Evolutionary conservation across 495 filamentous ascomycete genomes (phyloP).

Genomic region (Talaromyces ruber): DNA sequence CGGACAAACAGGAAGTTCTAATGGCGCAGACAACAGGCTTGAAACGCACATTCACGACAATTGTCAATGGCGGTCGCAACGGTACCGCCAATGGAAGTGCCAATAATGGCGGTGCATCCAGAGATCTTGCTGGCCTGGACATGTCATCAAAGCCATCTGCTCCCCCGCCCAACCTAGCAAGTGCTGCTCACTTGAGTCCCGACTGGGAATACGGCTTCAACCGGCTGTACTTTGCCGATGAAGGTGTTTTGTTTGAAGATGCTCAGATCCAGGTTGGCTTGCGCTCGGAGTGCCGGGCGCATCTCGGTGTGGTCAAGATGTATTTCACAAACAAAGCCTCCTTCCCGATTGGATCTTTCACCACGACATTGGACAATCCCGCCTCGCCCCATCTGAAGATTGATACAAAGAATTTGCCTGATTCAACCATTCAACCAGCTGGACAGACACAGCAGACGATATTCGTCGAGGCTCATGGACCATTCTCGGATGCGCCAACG

Average conservation of each 20-base stretch:
- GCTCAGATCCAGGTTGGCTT: slow-evolving; percentile 88
- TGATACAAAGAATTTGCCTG: slow-evolving; percentile 80
- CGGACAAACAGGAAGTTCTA: slow-evolving; percentile 68
- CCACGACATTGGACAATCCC: slow-evolving; percentile 82
- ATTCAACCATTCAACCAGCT: slow-evolving; percentile 65
- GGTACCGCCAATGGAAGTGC: slow-evolving; percentile 44
- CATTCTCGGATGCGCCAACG: slow-evolving; percentile 80
- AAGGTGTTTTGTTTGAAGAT: slow-evolving; percentile 92
- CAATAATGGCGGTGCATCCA: slow-evolving; percentile 27
- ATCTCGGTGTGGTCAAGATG: slow-evolving; percentile 89
- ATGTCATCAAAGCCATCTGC: slow-evolving; percentile 53
- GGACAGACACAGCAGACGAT: slow-evolving; percentile 87
- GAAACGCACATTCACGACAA: slow-evolving; percentile 69
- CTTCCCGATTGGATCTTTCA: slow-evolving; percentile 76
- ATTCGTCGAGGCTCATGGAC: slow-evolving; percentile 77
- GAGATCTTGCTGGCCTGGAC: slow-evolving; percentile 74
- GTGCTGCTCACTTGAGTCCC: slow-evolving; percentile 83
- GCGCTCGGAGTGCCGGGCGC: slow-evolving; percentile 85
- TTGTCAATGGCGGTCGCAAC: slow-evolving; percentile 45
- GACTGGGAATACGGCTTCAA: slow-evolving; percentile 93
- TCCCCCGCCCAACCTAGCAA: slow-evolving; percentile 73
- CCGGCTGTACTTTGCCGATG: slow-evolving; percentile 63
- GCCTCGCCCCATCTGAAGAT: slow-evolving; percentile 62
- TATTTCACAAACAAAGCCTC: slow-evolving; percentile 94
- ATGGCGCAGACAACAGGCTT: slow-evolving; percentile 75